Evolutionary conservation across 2,329 filamentous ascomycete genomes (phyloP), one percentile per base, ranked within the genome.

Genomic region (Aureobasidium melanogenum): DNA sequence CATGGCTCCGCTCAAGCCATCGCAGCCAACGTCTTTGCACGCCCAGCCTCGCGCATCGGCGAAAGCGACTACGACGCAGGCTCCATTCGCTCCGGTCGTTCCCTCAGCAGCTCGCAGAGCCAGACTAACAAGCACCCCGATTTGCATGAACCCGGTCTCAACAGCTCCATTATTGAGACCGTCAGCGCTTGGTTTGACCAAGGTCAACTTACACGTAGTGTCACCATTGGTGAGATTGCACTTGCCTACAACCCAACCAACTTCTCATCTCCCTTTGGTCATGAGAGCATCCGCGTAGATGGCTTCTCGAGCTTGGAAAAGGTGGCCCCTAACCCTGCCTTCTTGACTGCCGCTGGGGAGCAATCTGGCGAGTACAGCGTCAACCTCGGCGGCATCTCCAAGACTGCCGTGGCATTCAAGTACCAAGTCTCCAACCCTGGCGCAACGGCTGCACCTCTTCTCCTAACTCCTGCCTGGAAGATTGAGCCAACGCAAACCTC

Each of bases 321-420:
- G 69, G 92, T 99, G 61, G 92, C 91, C 0, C 91, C 92, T 1
- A 99, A 99, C 72, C 90, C 91, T 46, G 89, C 91, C 62, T 96
- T 97, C 74, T 86, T 97, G 56, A 84, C 86, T 34, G 88, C 91
- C 66, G 79, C 82, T 0, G 70, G 80, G 1, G 84, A 87, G 10
- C 85, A 83, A 62, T 82, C 88, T 3, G 92, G 95, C 62, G 87
- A 93, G 70, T 99, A 95, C 75, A 83, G 79, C 0, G 77, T 99
- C 34, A 84, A 92, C 64, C 76, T 94, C 7, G 80, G 85, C 15
- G 85, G 87, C 70, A 82, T 97, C 65, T 76, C 80, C 65, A 85
- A 87, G 68, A 87, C 89, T 1, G 83, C 87, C 0, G 86, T 93
- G 7, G 93, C 88, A 8, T 97, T 99, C 77, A 96, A 94, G 63